These are phyloP conservation scores for Ustilago cynodontis DNA, from an alignment of 1,284 basidiomycete species.

Conservation along the genomic window DNA sequence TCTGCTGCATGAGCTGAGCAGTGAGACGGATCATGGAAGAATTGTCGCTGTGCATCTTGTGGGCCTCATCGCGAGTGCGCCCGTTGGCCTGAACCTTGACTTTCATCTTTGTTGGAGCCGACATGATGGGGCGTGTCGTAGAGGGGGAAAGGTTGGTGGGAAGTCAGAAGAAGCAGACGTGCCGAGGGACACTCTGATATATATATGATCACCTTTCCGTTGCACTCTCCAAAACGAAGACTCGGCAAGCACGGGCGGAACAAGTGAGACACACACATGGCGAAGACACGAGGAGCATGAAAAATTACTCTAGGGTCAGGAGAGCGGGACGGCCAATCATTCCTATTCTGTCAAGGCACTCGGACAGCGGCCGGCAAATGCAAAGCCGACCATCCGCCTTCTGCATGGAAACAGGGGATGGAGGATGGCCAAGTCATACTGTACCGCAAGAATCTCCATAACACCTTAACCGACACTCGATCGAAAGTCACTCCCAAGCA, in stretches of 20 bases:
- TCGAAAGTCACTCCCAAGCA: not conserved
- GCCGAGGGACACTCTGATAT: not conserved
- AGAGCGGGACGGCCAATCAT: slow-evolving; percentile 7
- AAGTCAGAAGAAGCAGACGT: too few species aligned
- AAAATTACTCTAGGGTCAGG: slow-evolving; percentile 5
- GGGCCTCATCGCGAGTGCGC: slow-evolving; percentile 16
- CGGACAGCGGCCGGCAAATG: not conserved
- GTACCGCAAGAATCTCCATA: not conserved
- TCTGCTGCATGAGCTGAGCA: slow-evolving; percentile 40
- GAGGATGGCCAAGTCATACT: not conserved
- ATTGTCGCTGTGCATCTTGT: slow-evolving; percentile 27
- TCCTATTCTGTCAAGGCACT: not conserved
- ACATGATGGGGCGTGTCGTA: not conserved
- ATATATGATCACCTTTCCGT: not conserved
- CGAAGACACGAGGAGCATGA: not conserved
- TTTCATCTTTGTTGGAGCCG: not conserved
- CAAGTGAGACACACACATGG: slow-evolving; percentile 7
- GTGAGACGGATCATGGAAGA: slow-evolving; percentile 41
- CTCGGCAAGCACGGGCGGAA: not conserved
- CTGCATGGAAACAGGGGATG: not conserved
- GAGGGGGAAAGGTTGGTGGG: not conserved
- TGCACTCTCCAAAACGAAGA: not conserved
- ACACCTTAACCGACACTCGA: slow-evolving; percentile 2
- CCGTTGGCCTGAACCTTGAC: slow-evolving; percentile 19
- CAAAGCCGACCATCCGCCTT: not conserved